Evolutionary conservation across 176 grass and related monocot genomes (phyloP).

Genomic region (Echinochloa phyllopogon): DNA sequence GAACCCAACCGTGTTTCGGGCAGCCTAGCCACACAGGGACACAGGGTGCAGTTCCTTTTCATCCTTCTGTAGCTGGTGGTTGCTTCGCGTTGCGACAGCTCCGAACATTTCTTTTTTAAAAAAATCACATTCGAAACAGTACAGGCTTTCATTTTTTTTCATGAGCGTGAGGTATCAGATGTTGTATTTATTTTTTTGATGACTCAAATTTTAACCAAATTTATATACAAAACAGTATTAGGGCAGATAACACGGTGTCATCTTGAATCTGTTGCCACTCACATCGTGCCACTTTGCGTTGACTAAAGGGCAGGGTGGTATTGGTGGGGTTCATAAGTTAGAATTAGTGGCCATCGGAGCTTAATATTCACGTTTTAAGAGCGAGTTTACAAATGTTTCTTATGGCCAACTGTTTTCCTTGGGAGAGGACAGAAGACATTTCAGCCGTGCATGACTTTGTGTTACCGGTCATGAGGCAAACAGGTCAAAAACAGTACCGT

Average conservation of each 20-base stretch:
- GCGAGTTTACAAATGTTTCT: background rate
- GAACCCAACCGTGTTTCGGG: background rate
- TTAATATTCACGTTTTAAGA: background rate
- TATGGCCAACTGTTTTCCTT: background rate
- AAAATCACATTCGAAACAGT: background rate
- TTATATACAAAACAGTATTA: too few relatives aligned
- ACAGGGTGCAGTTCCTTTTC: background rate
- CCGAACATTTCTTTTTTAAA: background rate
- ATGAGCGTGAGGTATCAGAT: background rate
- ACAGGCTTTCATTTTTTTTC: background rate
- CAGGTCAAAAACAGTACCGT: too few relatives aligned
- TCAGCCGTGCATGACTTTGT: background rate
- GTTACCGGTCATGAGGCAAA: background rate
- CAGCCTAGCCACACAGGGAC: background rate
- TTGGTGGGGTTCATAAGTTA: background rate
- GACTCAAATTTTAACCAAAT: too few relatives aligned
- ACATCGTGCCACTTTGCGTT: background rate
- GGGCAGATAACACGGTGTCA: too few relatives aligned
- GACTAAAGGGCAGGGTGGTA: background rate
- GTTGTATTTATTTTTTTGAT: background rate
- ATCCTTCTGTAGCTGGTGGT: background rate
- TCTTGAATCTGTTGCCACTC: background rate
- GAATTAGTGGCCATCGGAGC: background rate
- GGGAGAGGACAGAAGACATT: background rate
- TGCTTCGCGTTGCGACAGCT: background rate